Percentiles rank a stretch among this genome's conserved stretches.
Evolutionary conservation across 139 green algal genomes (phyloP).

Genomic region (Pleodorina starrii): DNA sequence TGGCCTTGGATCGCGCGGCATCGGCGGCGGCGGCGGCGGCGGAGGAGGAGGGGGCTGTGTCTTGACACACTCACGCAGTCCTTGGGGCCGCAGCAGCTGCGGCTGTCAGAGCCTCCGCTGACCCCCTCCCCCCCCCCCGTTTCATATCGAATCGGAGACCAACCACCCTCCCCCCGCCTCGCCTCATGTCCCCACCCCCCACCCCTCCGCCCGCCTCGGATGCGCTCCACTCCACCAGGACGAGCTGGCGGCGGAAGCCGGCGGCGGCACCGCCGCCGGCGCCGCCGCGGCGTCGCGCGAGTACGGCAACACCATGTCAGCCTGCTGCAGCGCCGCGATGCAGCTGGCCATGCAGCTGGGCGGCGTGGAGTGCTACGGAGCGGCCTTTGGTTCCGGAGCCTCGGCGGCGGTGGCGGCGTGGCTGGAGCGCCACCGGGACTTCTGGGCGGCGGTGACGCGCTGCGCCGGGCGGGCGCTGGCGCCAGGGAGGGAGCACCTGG

Average conservation of each 20-base stretch:
- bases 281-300: conserved; percentile 5
- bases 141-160: too few species aligned
- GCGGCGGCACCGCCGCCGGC: background rate
- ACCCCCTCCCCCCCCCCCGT: too few species aligned
- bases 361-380: conserved; percentile 8
- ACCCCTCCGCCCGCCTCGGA: too few species aligned
- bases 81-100: too few species aligned
- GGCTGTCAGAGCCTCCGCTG: too few species aligned
- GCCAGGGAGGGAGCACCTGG: background rate
- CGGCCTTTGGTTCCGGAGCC: conserved; percentile 8
- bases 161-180: too few species aligned
- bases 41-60: too few species aligned
- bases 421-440: background rate
- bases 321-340: conserved; percentile 10
- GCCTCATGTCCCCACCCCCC: too few species aligned
- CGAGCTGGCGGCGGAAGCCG: background rate
- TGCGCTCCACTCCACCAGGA: too few species aligned
- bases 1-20: too few species aligned
- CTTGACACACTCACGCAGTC: too few species aligned
- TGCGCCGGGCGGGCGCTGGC: background rate
- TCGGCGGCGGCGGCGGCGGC: too few species aligned
- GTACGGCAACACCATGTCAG: conserved; percentile 5
- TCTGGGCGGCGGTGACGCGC: conserved; percentile 18
- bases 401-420: background rate
- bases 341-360: conserved; percentile 10